These are phyloP conservation scores for Micractinium conductrix DNA, from an alignment of 139 green algal genomes.

Conservation along the genomic window DNA sequence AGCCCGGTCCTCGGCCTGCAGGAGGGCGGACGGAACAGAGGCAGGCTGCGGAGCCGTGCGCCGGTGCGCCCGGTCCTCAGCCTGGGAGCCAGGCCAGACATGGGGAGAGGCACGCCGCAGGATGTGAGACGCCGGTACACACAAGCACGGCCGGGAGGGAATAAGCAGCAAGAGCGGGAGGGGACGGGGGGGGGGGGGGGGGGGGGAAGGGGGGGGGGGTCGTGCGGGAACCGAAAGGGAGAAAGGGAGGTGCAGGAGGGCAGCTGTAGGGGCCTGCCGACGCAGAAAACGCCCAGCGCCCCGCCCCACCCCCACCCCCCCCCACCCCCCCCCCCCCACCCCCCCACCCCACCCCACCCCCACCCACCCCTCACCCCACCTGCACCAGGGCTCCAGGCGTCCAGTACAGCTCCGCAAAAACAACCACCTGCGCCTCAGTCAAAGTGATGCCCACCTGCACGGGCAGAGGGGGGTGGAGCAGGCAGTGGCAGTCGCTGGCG, in stretches of 20 bases:
- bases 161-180: no score
- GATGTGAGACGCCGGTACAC: no score
- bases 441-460: conserved; percentile 46
- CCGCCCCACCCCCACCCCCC: no score
- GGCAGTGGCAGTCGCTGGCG: no score
- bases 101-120: no score
- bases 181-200: background rate
- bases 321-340: no score
- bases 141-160: no score
- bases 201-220: background rate
- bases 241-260: background rate
- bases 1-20: conserved; percentile 52
- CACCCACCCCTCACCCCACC: background rate
- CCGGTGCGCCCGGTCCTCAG: no score
- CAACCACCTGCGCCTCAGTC: conserved; percentile 38
- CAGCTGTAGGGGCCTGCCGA: background rate
- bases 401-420: conserved; percentile 69
- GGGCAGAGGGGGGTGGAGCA: background rate
- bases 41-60: background rate
- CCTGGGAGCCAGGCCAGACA: no score
- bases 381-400: conserved; percentile 52
- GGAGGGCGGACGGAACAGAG: background rate
- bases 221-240: no score
- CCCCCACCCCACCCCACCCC: no score
- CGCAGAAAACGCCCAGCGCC: no score